Evolutionary conservation across 805 yeast species (phyloP).

Genomic region (Kazachstania viticola): DNA sequence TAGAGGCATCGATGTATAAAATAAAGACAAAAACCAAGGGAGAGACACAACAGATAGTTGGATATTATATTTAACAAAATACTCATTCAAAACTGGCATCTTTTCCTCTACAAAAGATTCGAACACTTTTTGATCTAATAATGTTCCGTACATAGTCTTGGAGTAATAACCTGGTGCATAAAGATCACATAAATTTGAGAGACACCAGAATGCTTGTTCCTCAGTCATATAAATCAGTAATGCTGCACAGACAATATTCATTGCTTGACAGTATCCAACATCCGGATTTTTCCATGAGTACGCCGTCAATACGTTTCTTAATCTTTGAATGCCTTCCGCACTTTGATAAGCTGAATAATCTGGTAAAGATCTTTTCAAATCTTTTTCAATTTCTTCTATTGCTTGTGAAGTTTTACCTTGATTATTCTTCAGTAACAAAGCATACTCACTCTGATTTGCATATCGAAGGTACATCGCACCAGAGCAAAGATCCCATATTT

Average conservation of each 20-base stretch:
- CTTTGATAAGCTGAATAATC: conserved; percentile 91
- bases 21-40: conserved; percentile 92
- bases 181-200: conserved; percentile 67
- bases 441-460: conserved; percentile 50
- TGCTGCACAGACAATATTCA: conserved; percentile 87
- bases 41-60: conserved; percentile 86
- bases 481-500: conserved; percentile 84
- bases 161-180: conserved; percentile 94
- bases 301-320: conserved; percentile 82
- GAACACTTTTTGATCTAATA: conserved; percentile 86
- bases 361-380: conserved; percentile 85
- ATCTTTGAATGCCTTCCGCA: conserved; percentile 70
- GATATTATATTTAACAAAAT: conserved; percentile 66
- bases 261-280: conserved; percentile 96
- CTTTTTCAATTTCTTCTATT: conserved; percentile 93
- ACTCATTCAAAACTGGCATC: conserved; percentile 81
- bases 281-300: conserved; percentile 96
- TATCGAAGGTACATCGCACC: conserved; percentile 75
- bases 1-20: conserved; percentile 86
- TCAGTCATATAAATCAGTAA: conserved; percentile 78
- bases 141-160: conserved; percentile 93
- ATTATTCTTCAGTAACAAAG: conserved; percentile 45
- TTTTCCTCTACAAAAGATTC: conserved; percentile 82
- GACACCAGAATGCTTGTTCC: conserved; percentile 95
- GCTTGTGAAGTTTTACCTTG: conserved; percentile 64